A percentile compares a stretch with the other conserved stretches of the same genome.
phyloP scores from a whole-genome alignment of 495 filamentous ascomycete species.

The Talaromyces thailandensis region DNA sequence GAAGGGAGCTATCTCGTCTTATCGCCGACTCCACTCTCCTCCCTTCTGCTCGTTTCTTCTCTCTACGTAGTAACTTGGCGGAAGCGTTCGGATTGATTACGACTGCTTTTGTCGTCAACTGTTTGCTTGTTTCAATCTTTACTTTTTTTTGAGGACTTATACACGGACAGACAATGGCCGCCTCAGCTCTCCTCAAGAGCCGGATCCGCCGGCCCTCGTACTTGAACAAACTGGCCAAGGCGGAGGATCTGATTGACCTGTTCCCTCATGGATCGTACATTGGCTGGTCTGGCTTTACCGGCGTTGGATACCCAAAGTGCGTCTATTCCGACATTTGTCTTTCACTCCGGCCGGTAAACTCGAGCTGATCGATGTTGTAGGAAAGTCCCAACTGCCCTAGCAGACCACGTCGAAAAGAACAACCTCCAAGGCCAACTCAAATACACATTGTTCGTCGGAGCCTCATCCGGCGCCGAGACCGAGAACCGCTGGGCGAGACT shows the following conservation, averaged over 20 bases:
- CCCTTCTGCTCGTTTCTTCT: not conserved
- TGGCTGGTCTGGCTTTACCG: slow-evolving; percentile 88
- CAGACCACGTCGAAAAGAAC: slow-evolving; percentile 87
- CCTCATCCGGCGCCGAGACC: slow-evolving; percentile 81
- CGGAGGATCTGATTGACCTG: slow-evolving; percentile 69
- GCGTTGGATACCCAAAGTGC: slow-evolving; percentile 83
- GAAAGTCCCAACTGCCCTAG: slow-evolving; percentile 75
- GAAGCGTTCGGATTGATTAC: not conserved
- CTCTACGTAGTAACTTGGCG: too few relatives aligned
- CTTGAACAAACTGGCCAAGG: slow-evolving; percentile 67
- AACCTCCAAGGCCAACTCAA: slow-evolving; percentile 73
- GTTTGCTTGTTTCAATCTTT: slow-evolving; percentile 11
- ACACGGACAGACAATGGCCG: slow-evolving; percentile 27
- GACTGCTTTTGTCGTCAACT: slow-evolving; percentile 7
- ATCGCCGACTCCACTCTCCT: not conserved
- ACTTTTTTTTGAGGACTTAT: slow-evolving; percentile 5
- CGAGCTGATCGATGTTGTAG: slow-evolving; percentile 26
- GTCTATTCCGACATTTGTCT: slow-evolving; percentile 17
- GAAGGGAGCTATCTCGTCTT: not conserved
- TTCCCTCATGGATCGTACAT: slow-evolving; percentile 80
- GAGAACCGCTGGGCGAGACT: slow-evolving; percentile 81
- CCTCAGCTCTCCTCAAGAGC: slow-evolving; percentile 66
- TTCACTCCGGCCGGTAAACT: not conserved
- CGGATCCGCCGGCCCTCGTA: slow-evolving; percentile 68
- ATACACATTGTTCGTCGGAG: slow-evolving; percentile 82